Percentiles rank a stretch among this genome's conserved stretches.
Evolutionary conservation across 176 grass and related monocot species (phyloP).

Genomic region (Cenchrus americanus): DNA sequence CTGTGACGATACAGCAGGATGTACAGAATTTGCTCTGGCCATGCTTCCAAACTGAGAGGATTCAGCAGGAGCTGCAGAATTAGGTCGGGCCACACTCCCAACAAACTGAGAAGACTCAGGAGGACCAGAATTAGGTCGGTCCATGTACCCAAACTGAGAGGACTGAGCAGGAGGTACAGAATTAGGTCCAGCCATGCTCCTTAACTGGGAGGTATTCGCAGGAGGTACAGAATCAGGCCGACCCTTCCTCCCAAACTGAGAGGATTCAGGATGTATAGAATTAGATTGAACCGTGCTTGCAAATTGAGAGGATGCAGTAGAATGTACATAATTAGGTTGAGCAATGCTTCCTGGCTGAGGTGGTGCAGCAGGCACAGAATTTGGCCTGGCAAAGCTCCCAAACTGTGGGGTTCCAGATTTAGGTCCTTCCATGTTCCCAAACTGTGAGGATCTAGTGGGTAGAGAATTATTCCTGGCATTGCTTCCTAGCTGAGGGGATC

Average conservation of each 20-base stretch:
- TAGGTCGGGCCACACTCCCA: slow-evolving; percentile 28
- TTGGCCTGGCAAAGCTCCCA: slow-evolving; percentile 37
- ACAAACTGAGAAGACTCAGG: slow-evolving; percentile 41
- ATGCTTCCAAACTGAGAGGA: slow-evolving; percentile 50
- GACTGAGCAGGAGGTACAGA: slow-evolving; percentile 3
- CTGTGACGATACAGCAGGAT: slow-evolving; percentile 48
- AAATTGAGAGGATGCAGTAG: slow-evolving; percentile 42
- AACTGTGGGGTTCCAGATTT: slow-evolving; percentile 42
- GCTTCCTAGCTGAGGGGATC: slow-evolving; percentile 45
- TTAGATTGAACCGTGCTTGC: slow-evolving; percentile 38
- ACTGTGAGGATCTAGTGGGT: slow-evolving; percentile 47
- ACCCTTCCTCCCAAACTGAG: slow-evolving; percentile 47
- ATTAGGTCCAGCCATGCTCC: slow-evolving; percentile 40
- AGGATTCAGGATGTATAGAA: slow-evolving; percentile 37
- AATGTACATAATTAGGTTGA: slow-evolving; percentile 34
- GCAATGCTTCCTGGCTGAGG: slow-evolving; percentile 46
- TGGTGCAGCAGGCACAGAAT: slow-evolving; percentile 22
- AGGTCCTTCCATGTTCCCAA: slow-evolving; percentile 28
- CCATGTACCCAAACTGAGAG: slow-evolving; percentile 27
- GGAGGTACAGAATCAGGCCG: slow-evolving; percentile 48
- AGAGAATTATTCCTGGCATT: slow-evolving; percentile 51
- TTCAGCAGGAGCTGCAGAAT: slow-evolving; percentile 31
- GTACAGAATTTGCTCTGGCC: slow-evolving; percentile 34
- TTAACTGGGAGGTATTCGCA: slow-evolving; percentile 48
- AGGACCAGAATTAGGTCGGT: slow-evolving; percentile 31